Evolutionary conservation across 177 flowering plant genomes (phyloP), one percentile per base, ranked within the genome.

Genomic region (Vitis hybrid): DNA sequence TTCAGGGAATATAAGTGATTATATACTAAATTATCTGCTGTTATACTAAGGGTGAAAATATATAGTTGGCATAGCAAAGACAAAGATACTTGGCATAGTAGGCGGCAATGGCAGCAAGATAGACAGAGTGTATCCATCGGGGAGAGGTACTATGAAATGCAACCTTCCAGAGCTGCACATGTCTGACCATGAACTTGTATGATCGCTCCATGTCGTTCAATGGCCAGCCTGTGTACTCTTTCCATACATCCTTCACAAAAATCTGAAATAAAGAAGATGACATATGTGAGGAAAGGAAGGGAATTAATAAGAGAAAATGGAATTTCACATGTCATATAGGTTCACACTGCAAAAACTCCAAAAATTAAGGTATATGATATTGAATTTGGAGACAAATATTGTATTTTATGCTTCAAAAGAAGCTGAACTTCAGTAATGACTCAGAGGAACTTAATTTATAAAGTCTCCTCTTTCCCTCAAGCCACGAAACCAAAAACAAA

Each of bases 211-310:
- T 92, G 74, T 90, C 81, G 59, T 93, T 94, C 77, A 94, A 73
- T 10, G 99, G 99, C 99, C 99, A 94, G 0, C 97, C 97, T 1
- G 99, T 88, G 77, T 89, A 86, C 73, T 94, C 99, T 73, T 94
- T 94, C 97, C 95, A 90, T 11, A 94, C 97, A 81, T 94, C 99
- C 80, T 94, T 92, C 66, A 93, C 91, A 74, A 88, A 74, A 52
- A 94, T 78, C 98, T 94, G 85, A 61, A 75, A 76, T n/a, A 18
- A 5, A 67, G 21, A 56, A 70, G 60, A 48, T 0, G 27, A 9
- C 0, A 8, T 15, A 19, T 10, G 16, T 15, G 54, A 16, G 30
- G 32, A 56, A 63, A 63, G 19, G 30, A 4, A n/a, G 11, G 55
- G 49, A 13, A 46, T 46, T 16, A 14, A 9, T 16, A 18, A 64